Evolutionary conservation across 352 stramenopile genomes (phyloP), one percentile per base, ranked within the genome.

Genomic region (Phytophthora citrophthora): DNA sequence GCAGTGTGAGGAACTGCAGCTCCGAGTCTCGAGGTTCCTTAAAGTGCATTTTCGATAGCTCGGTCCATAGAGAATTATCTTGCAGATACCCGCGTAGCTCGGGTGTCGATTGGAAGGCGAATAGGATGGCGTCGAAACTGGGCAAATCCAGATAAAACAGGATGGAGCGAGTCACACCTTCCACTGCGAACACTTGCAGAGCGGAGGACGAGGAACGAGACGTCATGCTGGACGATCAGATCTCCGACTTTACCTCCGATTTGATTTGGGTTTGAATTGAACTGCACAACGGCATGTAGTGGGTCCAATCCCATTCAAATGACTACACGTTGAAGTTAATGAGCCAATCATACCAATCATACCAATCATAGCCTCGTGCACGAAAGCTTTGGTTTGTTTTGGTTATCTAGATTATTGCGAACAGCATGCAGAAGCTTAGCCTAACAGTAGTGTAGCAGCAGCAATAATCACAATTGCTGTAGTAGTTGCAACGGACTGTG

Each of bases 21-120:
- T 75, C 60, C 6, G 38, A 7, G 9, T 75, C 68, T 24, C 65
- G 44, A 13, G 26, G 39, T 0, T 56, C 68, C 18, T 47, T 31
- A 12, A 86, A 69, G 27, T 83, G 68, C 20, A 63, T 10, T 11
- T 18, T 29, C 8, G 75, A 48, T 15, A 85, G 34, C 27, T 81
- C 62, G 12, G 68, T 49, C 78, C 78, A 88, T 4, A 88, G 61
- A 16, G 52, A 39, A 38, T 38, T 31, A 63, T 86, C 79, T 11
- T 68, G 51, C 10, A 76, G 26, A 50, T 76, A 73, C 23, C 26
- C 40, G 10, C 54, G 50, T 1, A 77, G 54, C 36, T 59, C 64
- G 7, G 51, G 32, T 1, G 53, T 52, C 27, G 44, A 18, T 36
- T 64, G 52, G 15, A 56, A 56, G 15, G 27, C 24, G 23, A 39